These are phyloP conservation scores for Cicer yamashitae DNA, from an alignment of 306 rosid species.

Conservation along the genomic window DNA sequence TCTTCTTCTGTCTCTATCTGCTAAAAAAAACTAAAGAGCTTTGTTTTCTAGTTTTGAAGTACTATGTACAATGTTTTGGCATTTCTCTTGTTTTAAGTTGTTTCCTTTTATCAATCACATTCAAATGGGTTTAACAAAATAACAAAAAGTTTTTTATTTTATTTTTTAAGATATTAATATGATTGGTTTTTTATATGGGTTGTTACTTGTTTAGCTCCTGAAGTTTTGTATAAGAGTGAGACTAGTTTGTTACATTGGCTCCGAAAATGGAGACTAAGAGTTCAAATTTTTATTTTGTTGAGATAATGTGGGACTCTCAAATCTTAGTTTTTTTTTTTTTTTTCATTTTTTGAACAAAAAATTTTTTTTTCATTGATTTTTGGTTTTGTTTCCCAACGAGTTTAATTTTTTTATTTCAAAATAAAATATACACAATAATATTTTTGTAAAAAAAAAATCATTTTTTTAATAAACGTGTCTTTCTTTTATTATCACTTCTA, in stretches of 20 bases:
- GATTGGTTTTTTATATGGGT: slow-evolving; percentile 16
- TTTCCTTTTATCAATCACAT: slow-evolving; percentile 9
- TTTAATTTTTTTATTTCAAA: slow-evolving; percentile 10
- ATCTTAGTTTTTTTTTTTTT: slow-evolving; percentile 18
- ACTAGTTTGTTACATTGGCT: slow-evolving; percentile 18
- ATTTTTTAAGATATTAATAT: not conserved
- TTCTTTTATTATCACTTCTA: slow-evolving; percentile 20
- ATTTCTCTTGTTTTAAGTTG: slow-evolving; percentile 2
- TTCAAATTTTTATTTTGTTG: slow-evolving; percentile 42
- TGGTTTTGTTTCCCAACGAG: slow-evolving; percentile 32
- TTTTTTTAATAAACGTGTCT: slow-evolving; percentile 29
- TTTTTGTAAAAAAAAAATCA: not conserved
- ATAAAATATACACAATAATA: not conserved
- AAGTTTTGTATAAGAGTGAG: slow-evolving; percentile 19
- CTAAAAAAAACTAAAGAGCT: not conserved
- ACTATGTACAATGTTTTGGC: slow-evolving; percentile 21
- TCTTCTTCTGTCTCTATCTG: slow-evolving; percentile 29
- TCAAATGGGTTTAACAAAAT: slow-evolving; percentile 36
- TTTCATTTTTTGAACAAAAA: not conserved
- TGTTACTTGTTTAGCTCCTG: slow-evolving; percentile 23
- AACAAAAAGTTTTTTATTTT: not conserved
- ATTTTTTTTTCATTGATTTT: slow-evolving; percentile 28
- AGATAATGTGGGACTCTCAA: slow-evolving; percentile 43
- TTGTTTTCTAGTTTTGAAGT: slow-evolving; percentile 34
- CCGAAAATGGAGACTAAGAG: slow-evolving; percentile 38